Conservation (phyloP, 2,329 filamentous ascomycete genomes). For the Colletotrichum tropicale region DNA sequence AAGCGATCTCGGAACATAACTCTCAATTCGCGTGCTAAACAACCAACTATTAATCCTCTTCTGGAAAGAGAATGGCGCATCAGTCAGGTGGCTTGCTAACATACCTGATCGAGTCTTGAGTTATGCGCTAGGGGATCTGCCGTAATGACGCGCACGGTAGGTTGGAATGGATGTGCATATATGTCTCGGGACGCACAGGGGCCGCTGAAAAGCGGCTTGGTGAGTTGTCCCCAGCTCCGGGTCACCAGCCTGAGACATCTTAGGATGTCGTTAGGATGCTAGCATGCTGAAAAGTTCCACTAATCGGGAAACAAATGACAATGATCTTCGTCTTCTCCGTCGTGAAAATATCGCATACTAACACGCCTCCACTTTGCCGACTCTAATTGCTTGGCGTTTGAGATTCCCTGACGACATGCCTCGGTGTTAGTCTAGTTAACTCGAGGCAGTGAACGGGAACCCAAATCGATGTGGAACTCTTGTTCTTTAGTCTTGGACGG, state of each 20-base stretch:
- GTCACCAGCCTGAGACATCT: neutral
- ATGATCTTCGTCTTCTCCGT: neutral
- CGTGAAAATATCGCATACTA: neutral
- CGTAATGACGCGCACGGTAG: neutral
- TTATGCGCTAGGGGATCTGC: neutral
- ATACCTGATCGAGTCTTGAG: neutral
- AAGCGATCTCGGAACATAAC: neutral
- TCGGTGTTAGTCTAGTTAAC: neutral
- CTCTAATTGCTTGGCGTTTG: neutral
- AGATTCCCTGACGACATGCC: neutral
- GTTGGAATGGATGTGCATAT: neutral
- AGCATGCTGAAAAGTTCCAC: rapidly evolving
- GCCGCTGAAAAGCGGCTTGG: neutral
- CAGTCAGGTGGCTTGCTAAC: neutral
- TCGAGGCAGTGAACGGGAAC: neutral
- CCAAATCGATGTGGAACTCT: rapidly evolving
- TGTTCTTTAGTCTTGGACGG: neutral
- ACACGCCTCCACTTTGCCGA: neutral
- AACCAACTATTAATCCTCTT: neutral
- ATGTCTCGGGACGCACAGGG: neutral
- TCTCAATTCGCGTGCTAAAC: neutral
- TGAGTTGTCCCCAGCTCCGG: neutral
- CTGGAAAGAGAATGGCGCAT: neutral
- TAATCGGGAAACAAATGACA: neutral
- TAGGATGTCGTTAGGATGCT: neutral